Conservation (phyloP, 2,329 filamentous ascomycete species). For the Fusarium zealandicum region DNA sequence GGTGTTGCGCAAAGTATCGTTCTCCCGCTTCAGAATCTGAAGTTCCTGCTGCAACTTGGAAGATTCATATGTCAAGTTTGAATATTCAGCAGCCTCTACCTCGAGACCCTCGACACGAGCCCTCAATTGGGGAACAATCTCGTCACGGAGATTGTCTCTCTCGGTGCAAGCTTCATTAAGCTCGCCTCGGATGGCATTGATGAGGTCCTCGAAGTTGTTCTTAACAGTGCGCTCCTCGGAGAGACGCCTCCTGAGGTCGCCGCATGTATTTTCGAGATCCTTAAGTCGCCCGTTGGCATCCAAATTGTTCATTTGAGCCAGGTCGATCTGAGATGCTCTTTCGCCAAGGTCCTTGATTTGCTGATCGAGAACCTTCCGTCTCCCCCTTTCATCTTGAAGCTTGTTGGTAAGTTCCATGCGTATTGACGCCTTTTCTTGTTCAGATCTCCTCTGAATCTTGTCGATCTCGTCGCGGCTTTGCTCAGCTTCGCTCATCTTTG, state of each 20-base stretch:
- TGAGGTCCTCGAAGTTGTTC: constrained; percentile 90
- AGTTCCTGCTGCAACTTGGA: constrained; percentile 89
- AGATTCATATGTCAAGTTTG: constrained; percentile 79
- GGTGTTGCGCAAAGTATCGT: constrained; percentile 62
- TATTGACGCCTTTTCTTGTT: constrained; percentile 90
- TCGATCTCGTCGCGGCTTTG: constrained; percentile 76
- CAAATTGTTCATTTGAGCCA: constrained; percentile 61
- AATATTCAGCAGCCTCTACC: constrained; percentile 73
- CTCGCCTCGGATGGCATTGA: constrained; percentile 83
- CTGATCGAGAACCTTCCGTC: constrained; percentile 77
- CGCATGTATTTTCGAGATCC: constrained; percentile 81
- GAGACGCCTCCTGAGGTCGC: constrained; percentile 82
- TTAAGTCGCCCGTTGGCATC: constrained; percentile 69
- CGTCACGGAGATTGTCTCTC: constrained; percentile 88
- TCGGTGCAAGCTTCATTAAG: constrained; percentile 84
- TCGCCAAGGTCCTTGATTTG: constrained; percentile 85
- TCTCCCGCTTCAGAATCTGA: constrained; percentile 72
- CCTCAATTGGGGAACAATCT: constrained; percentile 80
- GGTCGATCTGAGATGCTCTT: constrained; percentile 70
- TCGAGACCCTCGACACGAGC: constrained; percentile 81
- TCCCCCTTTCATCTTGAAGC: constrained; percentile 83
- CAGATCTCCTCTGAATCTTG: constrained; percentile 79
- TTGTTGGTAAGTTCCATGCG: constrained; percentile 85
- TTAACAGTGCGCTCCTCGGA: constrained; percentile 86
- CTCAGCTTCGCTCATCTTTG: constrained; percentile 75